These are phyloP conservation scores for Ramaria sp. DNA, from an alignment of 768 basidiomycete species.

Conservation along the genomic window DNA sequence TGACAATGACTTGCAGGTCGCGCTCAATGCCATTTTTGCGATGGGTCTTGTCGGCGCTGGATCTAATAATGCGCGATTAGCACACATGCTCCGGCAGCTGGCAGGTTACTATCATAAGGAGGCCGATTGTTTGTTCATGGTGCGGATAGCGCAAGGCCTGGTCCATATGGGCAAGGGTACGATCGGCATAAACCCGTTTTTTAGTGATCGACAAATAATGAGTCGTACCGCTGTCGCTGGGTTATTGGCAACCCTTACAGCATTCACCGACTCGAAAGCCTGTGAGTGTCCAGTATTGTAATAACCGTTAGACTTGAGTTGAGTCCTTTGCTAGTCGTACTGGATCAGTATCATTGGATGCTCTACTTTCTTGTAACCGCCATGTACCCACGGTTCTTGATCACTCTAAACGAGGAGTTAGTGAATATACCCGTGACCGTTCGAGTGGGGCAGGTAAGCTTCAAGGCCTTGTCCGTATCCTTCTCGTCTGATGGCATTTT, in stretches of 20 bases:
- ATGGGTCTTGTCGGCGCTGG: slow-evolving; percentile 98
- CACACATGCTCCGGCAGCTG: slow-evolving; percentile 93
- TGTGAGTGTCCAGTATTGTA: slow-evolving; percentile 46
- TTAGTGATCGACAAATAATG: slow-evolving; percentile 85
- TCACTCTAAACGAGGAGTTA: slow-evolving; percentile 90
- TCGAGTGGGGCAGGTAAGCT: slow-evolving; percentile 77
- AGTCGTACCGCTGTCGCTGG: slow-evolving; percentile 84
- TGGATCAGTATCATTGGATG: slow-evolving; percentile 99
- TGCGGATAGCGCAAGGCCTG: slow-evolving; percentile 89
- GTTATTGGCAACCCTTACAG: slow-evolving; percentile 74
- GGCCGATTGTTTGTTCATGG: slow-evolving; percentile 92
- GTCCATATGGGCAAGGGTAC: slow-evolving; percentile 99
- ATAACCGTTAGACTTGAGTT: neutral
- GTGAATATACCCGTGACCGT: slow-evolving; percentile 82
- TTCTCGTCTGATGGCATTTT: neutral
- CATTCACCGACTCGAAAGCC: slow-evolving; percentile 87
- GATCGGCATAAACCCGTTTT: slow-evolving; percentile 94
- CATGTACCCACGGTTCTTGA: slow-evolving; percentile 98
- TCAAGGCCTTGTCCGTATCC: neutral
- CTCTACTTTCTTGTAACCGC: slow-evolving; percentile 90
- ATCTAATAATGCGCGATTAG: slow-evolving; percentile 95
- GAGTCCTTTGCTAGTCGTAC: slow-evolving; percentile 50
- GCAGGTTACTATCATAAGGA: slow-evolving; percentile 99
- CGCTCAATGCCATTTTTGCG: slow-evolving; percentile 93
- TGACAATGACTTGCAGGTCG: slow-evolving; percentile 95